Conservation (phyloP, 768 basidiomycete species). For the Lactifluus echinatus region DNA sequence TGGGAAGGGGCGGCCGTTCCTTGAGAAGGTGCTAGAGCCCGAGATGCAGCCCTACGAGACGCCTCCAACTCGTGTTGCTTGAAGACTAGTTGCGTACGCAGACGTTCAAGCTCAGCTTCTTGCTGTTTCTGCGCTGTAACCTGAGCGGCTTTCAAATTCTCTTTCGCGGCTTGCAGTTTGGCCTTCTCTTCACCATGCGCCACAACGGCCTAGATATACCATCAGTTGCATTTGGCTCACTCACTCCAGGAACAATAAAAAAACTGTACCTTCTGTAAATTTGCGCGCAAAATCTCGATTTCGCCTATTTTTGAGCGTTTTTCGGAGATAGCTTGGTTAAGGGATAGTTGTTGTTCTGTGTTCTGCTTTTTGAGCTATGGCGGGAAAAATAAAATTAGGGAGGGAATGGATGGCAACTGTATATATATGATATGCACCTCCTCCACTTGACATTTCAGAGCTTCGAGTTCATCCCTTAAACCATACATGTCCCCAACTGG, state of each 20-base stretch:
- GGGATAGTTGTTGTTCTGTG: constrained; percentile 8
- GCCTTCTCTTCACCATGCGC: constrained; percentile 12
- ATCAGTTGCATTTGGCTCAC: neutral
- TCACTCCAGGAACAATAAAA: neutral
- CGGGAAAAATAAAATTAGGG: neutral
- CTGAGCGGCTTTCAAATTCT: constrained; percentile 15
- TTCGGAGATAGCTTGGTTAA: constrained; percentile 16
- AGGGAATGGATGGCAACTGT: neutral
- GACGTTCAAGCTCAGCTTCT: constrained; percentile 17
- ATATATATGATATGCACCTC: neutral
- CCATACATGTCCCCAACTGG: neutral
- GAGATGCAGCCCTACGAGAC: neutral
- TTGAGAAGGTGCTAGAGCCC: constrained; percentile 2
- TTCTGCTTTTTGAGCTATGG: constrained; percentile 10
- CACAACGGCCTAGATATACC: neutral
- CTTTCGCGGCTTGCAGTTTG: constrained; percentile 15
- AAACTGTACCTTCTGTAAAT: constrained; percentile 13
- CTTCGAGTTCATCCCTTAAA: neutral
- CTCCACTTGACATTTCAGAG: constrained; percentile 5
- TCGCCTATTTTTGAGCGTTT: constrained; percentile 20
- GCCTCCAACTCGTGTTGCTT: constrained; percentile 18
- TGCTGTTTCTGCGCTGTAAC: constrained; percentile 2
- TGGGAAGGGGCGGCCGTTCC: neutral
- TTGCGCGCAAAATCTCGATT: constrained; percentile 17
- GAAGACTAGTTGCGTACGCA: constrained; percentile 19